Base-by-base conservation (phyloP, 306 rosid genomes). In the Quercus rubra region DNA sequence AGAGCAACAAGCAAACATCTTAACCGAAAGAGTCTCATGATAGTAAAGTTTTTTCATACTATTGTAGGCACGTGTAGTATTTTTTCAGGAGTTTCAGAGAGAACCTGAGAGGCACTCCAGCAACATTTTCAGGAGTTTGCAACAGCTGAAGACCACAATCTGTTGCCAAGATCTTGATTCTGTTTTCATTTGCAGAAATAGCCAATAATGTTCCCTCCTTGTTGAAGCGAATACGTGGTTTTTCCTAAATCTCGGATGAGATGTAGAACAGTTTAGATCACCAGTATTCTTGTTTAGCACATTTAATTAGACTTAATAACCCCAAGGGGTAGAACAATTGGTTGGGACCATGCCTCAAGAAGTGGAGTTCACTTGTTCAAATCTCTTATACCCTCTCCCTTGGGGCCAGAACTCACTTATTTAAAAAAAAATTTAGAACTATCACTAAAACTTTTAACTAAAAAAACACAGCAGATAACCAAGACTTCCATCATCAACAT, bases 221-320 rank as follows among this genome's bases (percentile, higher is more conserved):
- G 83, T 83, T 88, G 79, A 86, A 88, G 23, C 85, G 49, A 76
- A 88, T 35, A 57, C 76, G 71, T 63, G 89, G 89, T 66, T 71
- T 35, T 23, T 62, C 82, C 91, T 88, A 49, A 70, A 55, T 13
- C 19, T n/a, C 25, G 57, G 59, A 23, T 4, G 11, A 75, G 11
- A 55, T 55, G 31, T 46, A 27, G 28, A 59, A 23, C 66, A 59
- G 31, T 23, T 59, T 59, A 59, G 66, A 59, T 59, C 66, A 59
- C 15, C 33, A 59, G 23, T 23, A 59, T 59, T 21, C 31, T 59
- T 59, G 54, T 20, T 59, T 59, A 23, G 28, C 25, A 23, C 30
- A 58, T 21, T 58, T 23, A 20, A 59, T 59, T 59, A 59, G 13
- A 59, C 18, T 21, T 23, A 12, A 49, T 49, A 49, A 12, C 54